Evolutionary conservation across 1,284 basidiomycete genomes (phyloP), one percentile per base, ranked within the genome.

Genomic region (Athelia psychrophila): DNA sequence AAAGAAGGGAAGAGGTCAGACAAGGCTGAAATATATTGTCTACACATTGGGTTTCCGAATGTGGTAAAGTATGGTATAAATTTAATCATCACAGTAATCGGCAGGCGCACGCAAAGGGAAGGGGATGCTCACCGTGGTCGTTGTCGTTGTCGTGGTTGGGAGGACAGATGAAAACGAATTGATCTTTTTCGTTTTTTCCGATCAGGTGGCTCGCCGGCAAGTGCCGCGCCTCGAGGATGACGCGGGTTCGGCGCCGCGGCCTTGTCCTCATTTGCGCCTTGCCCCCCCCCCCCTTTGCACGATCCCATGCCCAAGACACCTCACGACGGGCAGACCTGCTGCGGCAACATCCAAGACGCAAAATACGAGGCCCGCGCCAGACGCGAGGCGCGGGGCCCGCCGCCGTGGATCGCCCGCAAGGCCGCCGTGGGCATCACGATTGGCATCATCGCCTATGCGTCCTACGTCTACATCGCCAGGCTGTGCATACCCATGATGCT

Each of bases 11-110:
- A n/a, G n/a, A n/a, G n/a, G n/a, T 81, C 78, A 81, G 78, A 75
- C 79, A 80, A 80, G 78, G 78, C 78, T 80, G 78, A 80, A 81
- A 81, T 68, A 60, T 58, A 69, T 66, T 62, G 60, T 81, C 79
- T 69, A 77, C 78, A 80, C 44, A 50, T 48, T 58, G 54, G 45
- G 48, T 18, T 76, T 80, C 77, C 63, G 79, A 73, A 72, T 73
- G 73, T 75, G 72, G 72, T 75, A 75, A 76, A 77, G 69, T 73
- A 77, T 77, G 75, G 77, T 76, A 66, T 58, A 58, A 56, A 56
- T 53, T 60, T 60, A 50, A 69, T 79, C 78, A 80, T 79, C 78
- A 78, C 62, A 8, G 38, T 30, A 13, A n/a, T n/a, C n/a, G n/a
- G n/a, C n/a, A n/a, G n/a, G n/a, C n/a, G n/a, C n/a, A n/a, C n/a